Base-by-base conservation (phyloP, 2,329 filamentous ascomycete genomes). In the Fusarium pseudocircinatum region DNA sequence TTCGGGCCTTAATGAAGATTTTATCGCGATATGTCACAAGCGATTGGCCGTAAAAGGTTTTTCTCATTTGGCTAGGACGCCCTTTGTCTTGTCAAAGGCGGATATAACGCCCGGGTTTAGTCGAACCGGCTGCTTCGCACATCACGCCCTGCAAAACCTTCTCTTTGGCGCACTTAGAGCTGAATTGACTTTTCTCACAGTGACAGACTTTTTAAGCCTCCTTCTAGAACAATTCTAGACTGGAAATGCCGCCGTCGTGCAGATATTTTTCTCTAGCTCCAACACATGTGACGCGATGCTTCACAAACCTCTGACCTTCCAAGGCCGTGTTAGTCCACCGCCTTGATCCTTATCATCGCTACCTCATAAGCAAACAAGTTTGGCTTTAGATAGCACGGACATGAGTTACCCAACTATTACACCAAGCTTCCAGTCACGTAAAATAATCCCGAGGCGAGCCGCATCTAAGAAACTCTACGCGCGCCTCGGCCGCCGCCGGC, bases 391-490 rank as follows among this genome's bases (percentile, higher is more conserved):
- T 47, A 58, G 42, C 49, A 49, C 43, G 36, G 52, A 60, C 44
- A 15, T 39, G 30, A 3, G 26, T 32, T 54, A 47, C 56, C 20
- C 66, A 63, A 68, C 63, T 30, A 34, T 49, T 62, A 68, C 32
- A 26, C 46, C 18, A 46, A 68, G 37, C 44, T 15, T 18, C 36
- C 13, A 47, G 58, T 54, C 56, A 26, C n/a, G 9, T 59, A 37
- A 47, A 36, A 32, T 37, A 54, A 43, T 39, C 47, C 65, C 65
- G 65, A 68, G 22, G 26, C 22, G 53, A 61, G 53, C 64, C 64
- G 65, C 40, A 11, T 34, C 63, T 68, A 68, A 28, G 54, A 67
- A 61, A 67, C 26, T 46, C 16, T 37, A 67, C 39, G 53, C 44
- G 63, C 43, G n/a, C 46, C 40, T 67, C 62, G 64, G 63, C 46